These are phyloP conservation scores for Cladosporium sp. DNA, from an alignment of 2,329 filamentous ascomycete genomes.

Conservation along the genomic window DNA sequence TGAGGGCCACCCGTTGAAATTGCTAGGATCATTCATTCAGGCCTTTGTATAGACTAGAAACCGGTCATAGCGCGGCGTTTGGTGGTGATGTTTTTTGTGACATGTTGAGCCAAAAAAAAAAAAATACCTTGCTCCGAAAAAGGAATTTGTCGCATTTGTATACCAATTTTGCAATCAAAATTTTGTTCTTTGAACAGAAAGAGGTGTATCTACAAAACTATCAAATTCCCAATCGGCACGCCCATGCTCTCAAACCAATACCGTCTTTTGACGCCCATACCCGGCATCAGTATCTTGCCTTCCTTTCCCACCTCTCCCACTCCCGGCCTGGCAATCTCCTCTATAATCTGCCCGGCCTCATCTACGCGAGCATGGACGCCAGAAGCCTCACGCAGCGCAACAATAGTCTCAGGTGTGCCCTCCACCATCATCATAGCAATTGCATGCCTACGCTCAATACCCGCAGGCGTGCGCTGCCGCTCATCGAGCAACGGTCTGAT, in stretches of 20 bases:
- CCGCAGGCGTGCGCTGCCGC: constrained; percentile 69
- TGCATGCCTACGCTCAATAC: constrained; percentile 68
- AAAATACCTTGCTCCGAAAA: neutral
- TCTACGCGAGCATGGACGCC: constrained; percentile 29
- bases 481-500: constrained; percentile 74
- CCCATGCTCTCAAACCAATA: constrained; percentile 84
- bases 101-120: neutral
- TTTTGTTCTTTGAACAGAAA: too few species aligned
- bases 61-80: constrained; percentile 18
- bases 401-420: constrained; percentile 67
- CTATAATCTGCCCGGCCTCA: constrained; percentile 24
- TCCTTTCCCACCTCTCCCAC: constrained; percentile 28
- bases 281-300: constrained; percentile 61
- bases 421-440: constrained; percentile 83
- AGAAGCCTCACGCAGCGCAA: constrained; percentile 62
- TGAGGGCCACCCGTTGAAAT: constrained; percentile 30
- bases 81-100: neutral
- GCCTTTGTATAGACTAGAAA: constrained; percentile 14
- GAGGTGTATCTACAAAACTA: constrained; percentile 50
- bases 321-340: constrained; percentile 4
- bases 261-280: constrained; percentile 73
- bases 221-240: constrained; percentile 73
- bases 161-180: neutral
- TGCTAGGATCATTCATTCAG: neutral
- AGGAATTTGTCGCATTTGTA: neutral